Conservation (phyloP, 805 yeast species). For the Lachancea kluyveri region DNA sequence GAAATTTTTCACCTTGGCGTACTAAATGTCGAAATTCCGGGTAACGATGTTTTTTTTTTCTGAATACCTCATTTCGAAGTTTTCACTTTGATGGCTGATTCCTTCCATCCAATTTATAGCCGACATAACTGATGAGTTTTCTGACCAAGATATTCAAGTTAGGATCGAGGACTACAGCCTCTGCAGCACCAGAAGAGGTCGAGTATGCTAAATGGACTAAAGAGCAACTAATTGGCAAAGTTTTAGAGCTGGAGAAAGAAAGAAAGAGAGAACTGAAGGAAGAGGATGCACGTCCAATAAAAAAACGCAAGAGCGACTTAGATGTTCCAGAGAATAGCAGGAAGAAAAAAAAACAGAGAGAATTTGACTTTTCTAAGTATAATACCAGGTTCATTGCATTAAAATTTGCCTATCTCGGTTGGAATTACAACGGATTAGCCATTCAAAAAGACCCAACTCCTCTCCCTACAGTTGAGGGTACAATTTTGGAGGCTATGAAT, state of each 20-base stretch:
- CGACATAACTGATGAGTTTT: constrained; percentile 12
- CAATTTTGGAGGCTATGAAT: constrained; percentile 63
- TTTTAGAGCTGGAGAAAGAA: constrained; percentile 47
- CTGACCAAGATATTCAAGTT: constrained; percentile 13
- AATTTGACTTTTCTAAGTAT: constrained; percentile 61
- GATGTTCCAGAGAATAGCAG: constrained; percentile 9
- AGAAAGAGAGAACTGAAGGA: constrained; percentile 5
- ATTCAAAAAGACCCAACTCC: constrained; percentile 70
- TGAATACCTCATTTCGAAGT: background rate
- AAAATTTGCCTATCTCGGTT: constrained; percentile 82
- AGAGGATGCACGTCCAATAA: constrained; percentile 4
- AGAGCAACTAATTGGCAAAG: constrained; percentile 52
- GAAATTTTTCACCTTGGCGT: too few relatives aligned
- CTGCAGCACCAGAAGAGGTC: constrained; percentile 7
- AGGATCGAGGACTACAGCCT: constrained; percentile 5
- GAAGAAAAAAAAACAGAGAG: constrained; percentile 32
- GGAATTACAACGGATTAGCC: constrained; percentile 92
- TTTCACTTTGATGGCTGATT: background rate
- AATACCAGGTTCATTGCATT: constrained; percentile 68
- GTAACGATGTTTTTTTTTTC: too few relatives aligned
- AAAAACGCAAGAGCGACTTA: constrained; percentile 6
- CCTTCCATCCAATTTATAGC: too few relatives aligned
- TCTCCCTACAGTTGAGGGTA: constrained; percentile 81
- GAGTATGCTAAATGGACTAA: constrained; percentile 59
- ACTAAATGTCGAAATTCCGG: too few relatives aligned